A percentile compares a stretch with the other conserved stretches of the same genome.
These are phyloP conservation scores for Boletales sp. DNA, from an alignment of 768 basidiomycete species.

Conservation along the genomic window DNA sequence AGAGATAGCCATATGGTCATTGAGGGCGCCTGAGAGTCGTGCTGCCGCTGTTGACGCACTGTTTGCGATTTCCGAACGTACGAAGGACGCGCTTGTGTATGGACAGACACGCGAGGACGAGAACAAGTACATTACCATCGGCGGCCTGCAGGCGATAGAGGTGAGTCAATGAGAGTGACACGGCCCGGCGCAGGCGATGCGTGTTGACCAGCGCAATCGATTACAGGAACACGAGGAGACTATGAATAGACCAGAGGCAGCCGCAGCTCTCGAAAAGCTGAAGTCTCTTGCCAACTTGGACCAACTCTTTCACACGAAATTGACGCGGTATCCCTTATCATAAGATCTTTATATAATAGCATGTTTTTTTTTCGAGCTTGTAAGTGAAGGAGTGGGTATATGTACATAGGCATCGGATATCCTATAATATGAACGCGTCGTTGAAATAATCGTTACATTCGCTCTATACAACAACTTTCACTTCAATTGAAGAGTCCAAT, in stretches of 20 bases:
- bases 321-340: slow-evolving; percentile 6
- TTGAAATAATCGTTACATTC: too few relatives aligned
- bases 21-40: slow-evolving; percentile 24
- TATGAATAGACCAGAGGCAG: slow-evolving; percentile 4
- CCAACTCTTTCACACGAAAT: slow-evolving; percentile 9
- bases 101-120: slow-evolving; percentile 19
- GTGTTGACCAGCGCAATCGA: too few relatives aligned
- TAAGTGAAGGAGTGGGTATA: too few relatives aligned
- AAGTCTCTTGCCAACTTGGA: slow-evolving; percentile 13
- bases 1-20: slow-evolving; percentile 11
- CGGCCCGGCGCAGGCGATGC: neutral
- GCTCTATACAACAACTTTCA: too few relatives aligned
- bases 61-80: slow-evolving; percentile 8
- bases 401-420: too few relatives aligned
- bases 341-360: too few relatives aligned
- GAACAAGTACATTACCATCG: slow-evolving; percentile 17
- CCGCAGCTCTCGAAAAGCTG: slow-evolving; percentile 3
- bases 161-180: slow-evolving; percentile 10
- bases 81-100: slow-evolving; percentile 10
- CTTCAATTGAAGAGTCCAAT: too few relatives aligned
- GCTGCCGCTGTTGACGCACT: slow-evolving; percentile 5
- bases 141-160: slow-evolving; percentile 23
- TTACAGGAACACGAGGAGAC: slow-evolving; percentile 15
- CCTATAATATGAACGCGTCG: too few relatives aligned
- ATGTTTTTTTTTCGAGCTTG: too few relatives aligned